Percentiles rank a stretch among this genome's conserved stretches.
Conservation (phyloP, 2,329 filamentous ascomycete species). For the Clonostachys solani region DNA sequence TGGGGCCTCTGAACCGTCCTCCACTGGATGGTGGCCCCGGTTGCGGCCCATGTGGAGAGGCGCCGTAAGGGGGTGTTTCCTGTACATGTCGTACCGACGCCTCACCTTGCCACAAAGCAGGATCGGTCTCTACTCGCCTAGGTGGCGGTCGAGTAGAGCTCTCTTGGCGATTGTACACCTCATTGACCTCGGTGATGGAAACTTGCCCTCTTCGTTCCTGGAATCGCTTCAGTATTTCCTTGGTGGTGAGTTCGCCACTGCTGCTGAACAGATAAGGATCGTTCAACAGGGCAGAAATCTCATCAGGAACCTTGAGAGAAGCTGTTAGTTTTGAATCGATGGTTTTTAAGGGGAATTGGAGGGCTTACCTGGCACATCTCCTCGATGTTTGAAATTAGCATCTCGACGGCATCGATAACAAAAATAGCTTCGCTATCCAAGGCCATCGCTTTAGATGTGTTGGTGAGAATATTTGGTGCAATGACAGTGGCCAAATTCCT, state of each 20-base stretch:
- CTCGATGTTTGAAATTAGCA: conserved; percentile 88
- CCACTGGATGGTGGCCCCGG: conserved; percentile 13
- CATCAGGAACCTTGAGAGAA: conserved; percentile 74
- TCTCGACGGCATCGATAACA: conserved; percentile 89
- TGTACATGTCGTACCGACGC: conserved; percentile 77
- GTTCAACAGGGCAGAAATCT: conserved; percentile 79
- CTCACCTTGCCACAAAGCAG: conserved; percentile 77
- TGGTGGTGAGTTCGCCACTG: conserved; percentile 85
- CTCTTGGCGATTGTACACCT: conserved; percentile 53
- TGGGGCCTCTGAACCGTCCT: conserved; percentile 40
- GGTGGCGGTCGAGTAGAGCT: conserved; percentile 51
- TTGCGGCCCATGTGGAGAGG: conserved; percentile 11
- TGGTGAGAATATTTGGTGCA: conserved; percentile 88
- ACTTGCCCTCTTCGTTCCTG: conserved; percentile 66
- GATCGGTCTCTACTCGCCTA: conserved; percentile 80
- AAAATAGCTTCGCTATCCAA: conserved; percentile 87
- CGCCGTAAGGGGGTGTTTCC: conserved; percentile 39
- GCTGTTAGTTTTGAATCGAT: conserved; percentile 9
- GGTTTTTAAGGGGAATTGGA: not conserved
- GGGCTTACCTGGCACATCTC: conserved; percentile 89
- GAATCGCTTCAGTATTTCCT: conserved; percentile 93
- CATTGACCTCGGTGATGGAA: conserved; percentile 56
- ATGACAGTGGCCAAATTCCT: conserved; percentile 97
- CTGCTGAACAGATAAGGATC: conserved; percentile 80
- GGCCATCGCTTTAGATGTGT: conserved; percentile 57